Evolutionary conservation across 2,329 filamentous ascomycete species (phyloP), one percentile per base, ranked within the genome.

Genomic region (Paramyrothecium roridum): DNA sequence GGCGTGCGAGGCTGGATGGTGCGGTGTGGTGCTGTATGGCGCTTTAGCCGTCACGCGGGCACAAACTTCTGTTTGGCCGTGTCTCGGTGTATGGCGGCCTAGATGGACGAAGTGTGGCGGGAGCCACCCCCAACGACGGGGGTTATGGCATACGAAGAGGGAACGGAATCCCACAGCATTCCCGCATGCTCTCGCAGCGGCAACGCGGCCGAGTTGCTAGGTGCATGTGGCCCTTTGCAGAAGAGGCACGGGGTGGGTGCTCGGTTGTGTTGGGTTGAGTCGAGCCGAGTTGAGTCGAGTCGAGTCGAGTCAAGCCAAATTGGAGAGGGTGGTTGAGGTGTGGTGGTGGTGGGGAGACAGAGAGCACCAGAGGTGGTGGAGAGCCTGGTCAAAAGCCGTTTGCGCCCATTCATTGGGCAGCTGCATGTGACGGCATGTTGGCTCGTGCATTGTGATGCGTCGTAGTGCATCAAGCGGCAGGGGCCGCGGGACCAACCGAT

Each of bases 401-500:
- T 61, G 56, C 56, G 55, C 57, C 33, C 56, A 45, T 53, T 72
- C 64, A 73, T 78, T 78, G 68, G 76, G 63, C 58, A 19, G 50
- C 51, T 54, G 54, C 56, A 57, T 77, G 77, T 80, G 77, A 79
- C 71, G 71, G 75, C 61, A 67, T 61, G 59, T 63, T 70, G 68
- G 67, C 70, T 71, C 68, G 71, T 77, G 75, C 76, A 78, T 70
- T 68, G 13, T 43, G 37, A 19, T 43, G 37, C 37, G n/a, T 43
- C 13, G 37, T 17, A 17, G 37, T 43, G 37, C 37, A 13, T 43
- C 37, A 43, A 66, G 66, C 70, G 66, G 70, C 68, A 72, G 75
- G 74, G 71, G 69, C 73, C 70, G 72, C 73, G 74, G 77, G 73
- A 74, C 73, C 73, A 74, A 74, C 73, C 73, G 73, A 71, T 69